Base-by-base conservation (phyloP, 352 stramenopile genomes). In the Globisporangium abappressorium region DNA sequence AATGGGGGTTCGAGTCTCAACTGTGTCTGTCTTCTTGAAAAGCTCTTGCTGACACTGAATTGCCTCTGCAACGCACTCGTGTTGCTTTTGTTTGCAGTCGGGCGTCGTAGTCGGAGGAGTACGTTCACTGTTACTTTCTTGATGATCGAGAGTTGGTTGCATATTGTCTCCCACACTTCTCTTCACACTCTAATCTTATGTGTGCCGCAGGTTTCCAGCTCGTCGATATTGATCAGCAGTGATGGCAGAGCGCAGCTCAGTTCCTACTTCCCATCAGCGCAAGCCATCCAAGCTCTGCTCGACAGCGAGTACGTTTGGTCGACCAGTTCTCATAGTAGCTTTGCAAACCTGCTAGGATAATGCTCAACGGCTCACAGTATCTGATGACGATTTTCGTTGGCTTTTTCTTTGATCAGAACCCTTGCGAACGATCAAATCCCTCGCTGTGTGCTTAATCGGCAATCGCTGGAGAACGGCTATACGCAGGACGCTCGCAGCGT, bases 401-500 rank as follows among this genome's bases (percentile, higher is more conserved):
- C 30, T 46, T 46, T 12, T 46, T 46, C 15, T 64, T 1, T 41
- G 7, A 3, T 33, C 11, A 80, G 72, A 20, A 28, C 85, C 24
- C 72, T 91, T 26, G 53, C 51, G 6, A 69, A 82, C 57, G 61
- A 77, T 5, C 62, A 73, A 46, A 66, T 79, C 43, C 62, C 57
- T n/a, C 74, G 72, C 2, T 72, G 75, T 6, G 64, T 72, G 28
- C 63, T 84, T 7, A 69, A 64, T 30, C 62, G 67, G 11, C 62
- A 77, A 20, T 34, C 65, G 12, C 8, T 46, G 24, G 57, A 56
- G 24, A 55, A 70, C n/a, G 34, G 55, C 20, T 28, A 43, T 3
- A 61, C 64, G 12, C 80, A 84, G 54, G 82, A 91, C 57, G 33
- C 85, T 2, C 72, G 80, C 34, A 87, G 79, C 38, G 67, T 91